Conservation (phyloP, 352 stramenopile species). For the Phytophthora tentaculata region DNA sequence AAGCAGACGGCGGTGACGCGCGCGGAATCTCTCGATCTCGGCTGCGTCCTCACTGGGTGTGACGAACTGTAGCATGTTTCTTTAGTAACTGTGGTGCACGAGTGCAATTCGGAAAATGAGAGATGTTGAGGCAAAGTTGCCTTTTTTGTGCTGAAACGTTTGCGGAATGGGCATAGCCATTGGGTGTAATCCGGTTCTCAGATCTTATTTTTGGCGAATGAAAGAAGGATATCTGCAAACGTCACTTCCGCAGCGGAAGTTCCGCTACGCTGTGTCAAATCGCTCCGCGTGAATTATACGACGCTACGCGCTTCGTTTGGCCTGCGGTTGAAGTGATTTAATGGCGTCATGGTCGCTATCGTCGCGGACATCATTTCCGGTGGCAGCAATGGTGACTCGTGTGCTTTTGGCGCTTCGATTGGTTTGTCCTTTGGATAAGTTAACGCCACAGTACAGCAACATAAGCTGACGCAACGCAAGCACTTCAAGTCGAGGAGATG, state of each 20-base stretch:
- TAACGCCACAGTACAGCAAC: background rate
- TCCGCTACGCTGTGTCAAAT: constrained; percentile 2
- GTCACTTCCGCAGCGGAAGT: constrained; percentile 9
- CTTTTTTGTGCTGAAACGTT: constrained; percentile 14
- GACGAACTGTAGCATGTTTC: constrained; percentile 31
- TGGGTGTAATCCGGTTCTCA: background rate
- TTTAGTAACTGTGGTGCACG: background rate
- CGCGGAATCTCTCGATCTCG: constrained; percentile 53
- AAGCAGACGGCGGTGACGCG: constrained; percentile 37
- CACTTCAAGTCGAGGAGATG: constrained; percentile 10
- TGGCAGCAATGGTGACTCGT: background rate
- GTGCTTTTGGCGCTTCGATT: background rate
- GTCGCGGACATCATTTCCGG: background rate
- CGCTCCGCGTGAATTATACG: constrained; percentile 4
- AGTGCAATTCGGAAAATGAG: constrained; percentile 3
- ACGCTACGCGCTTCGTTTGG: constrained; percentile 4
- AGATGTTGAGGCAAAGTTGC: constrained; percentile 5
- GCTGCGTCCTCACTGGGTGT: constrained; percentile 1
- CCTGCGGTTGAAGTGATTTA: background rate
- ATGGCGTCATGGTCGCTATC: background rate
- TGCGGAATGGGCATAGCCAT: background rate
- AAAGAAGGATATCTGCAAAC: background rate
- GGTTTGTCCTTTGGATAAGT: background rate
- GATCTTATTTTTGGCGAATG: constrained; percentile 5
- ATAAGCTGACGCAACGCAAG: constrained; percentile 5